These are phyloP conservation scores for Xylariaceae sp. DNA, from an alignment of 2,329 filamentous ascomycete genomes.

Conservation along the genomic window DNA sequence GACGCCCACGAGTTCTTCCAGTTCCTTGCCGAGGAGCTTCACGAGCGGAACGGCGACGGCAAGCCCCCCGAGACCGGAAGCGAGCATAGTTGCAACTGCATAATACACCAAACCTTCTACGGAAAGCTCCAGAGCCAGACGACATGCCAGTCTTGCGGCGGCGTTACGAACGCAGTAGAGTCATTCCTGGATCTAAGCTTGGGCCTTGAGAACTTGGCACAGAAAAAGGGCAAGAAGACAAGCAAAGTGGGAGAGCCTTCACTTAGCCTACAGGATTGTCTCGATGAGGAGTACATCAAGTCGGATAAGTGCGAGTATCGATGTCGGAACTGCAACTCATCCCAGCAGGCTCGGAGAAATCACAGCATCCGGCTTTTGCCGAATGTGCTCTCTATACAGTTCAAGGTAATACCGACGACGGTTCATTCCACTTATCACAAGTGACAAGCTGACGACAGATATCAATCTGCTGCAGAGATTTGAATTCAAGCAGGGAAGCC, in stretches of 20 bases:
- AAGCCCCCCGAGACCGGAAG: slow-evolving; percentile 57
- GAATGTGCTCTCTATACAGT: slow-evolving; percentile 84
- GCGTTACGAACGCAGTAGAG: slow-evolving; percentile 76
- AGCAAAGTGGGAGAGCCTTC: slow-evolving; percentile 45
- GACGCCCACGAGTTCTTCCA: slow-evolving; percentile 98
- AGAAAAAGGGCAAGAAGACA: slow-evolving; percentile 57
- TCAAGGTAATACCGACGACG: slow-evolving; percentile 61
- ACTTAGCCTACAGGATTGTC: slow-evolving; percentile 65
- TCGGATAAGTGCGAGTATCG: slow-evolving; percentile 86
- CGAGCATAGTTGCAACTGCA: slow-evolving; percentile 73
- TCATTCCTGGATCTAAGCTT: slow-evolving; percentile 89
- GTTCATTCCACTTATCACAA: not conserved
- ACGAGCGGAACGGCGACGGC: slow-evolving; percentile 72
- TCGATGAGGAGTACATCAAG: slow-evolving; percentile 82
- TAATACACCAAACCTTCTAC: slow-evolving; percentile 92
- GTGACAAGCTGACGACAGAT: not conserved
- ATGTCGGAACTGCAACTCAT: slow-evolving; percentile 73
- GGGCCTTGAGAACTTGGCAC: slow-evolving; percentile 71
- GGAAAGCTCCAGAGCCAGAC: slow-evolving; percentile 88
- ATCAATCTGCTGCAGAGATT: slow-evolving; percentile 50
- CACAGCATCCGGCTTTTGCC: slow-evolving; percentile 80
- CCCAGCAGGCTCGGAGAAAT: slow-evolving; percentile 77
- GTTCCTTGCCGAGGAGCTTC: slow-evolving; percentile 87
- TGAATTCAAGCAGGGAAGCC: slow-evolving; percentile 64
- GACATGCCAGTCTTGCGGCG: slow-evolving; percentile 83